Evolutionary conservation across 2,329 filamentous ascomycete genomes (phyloP).

Genomic region (Atkinsonella hypoxylon): DNA sequence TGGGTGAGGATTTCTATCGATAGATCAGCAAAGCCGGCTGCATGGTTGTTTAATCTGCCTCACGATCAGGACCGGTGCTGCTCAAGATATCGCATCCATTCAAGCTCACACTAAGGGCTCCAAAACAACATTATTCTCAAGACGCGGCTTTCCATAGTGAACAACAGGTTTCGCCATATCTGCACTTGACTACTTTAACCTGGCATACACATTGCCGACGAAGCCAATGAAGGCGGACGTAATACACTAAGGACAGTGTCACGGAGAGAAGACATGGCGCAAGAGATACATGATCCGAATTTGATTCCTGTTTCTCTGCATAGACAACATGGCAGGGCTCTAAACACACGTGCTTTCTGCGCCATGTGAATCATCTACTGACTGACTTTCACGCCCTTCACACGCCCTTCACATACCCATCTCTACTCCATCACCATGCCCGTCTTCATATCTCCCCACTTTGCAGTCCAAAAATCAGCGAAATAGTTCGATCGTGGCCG

Average conservation of each 20-base stretch:
- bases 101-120: not conserved
- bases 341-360: not conserved
- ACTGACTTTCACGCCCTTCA: not conserved
- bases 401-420: too few relatives aligned
- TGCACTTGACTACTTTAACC: not conserved
- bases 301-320: too few relatives aligned
- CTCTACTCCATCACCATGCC: slow-evolving; percentile 1
- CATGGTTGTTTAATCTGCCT: not conserved
- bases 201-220: not conserved
- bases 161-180: not conserved
- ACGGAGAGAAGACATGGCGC: too few relatives aligned
- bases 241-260: too few relatives aligned
- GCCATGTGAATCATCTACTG: not conserved
- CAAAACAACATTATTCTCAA: not conserved
- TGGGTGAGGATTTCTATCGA: not conserved
- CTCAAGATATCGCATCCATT: too few relatives aligned
- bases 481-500: slow-evolving; percentile 19
- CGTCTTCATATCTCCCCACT: slow-evolving; percentile 16
- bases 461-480: slow-evolving; percentile 16
- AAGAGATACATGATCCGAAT: too few relatives aligned
- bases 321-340: too few relatives aligned
- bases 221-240: too few relatives aligned
- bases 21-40: not conserved
- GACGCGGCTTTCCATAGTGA: not conserved
- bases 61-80: too few relatives aligned